Evolutionary conservation across 192 early-diverging fungal genomes (phyloP).

Genomic region (Umbelopsis vinacea): DNA sequence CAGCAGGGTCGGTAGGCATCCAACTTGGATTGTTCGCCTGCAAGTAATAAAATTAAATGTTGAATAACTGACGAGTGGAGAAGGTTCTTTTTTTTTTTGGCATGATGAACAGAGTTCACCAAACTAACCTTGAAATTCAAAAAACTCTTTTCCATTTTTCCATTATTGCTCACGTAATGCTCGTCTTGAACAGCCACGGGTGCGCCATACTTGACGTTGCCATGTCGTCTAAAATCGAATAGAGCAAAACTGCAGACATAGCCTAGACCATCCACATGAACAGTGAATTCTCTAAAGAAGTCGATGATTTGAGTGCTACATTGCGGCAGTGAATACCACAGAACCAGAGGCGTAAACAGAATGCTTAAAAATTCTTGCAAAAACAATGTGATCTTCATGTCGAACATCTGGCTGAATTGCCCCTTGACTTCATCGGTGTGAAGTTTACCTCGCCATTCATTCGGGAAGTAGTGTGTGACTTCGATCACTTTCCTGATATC

Average conservation of each 20-base stretch:
- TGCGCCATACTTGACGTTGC: conserved; percentile 87
- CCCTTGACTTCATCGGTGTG: conserved; percentile 84
- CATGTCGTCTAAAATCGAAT: conserved; percentile 92
- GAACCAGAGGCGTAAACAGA: conserved; percentile 80
- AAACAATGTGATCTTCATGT: conserved; percentile 79
- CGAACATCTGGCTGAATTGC: conserved; percentile 81
- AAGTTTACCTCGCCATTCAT: conserved; percentile 78
- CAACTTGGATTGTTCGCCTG: conserved; percentile 91
- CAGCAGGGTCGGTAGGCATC: conserved; percentile 82
- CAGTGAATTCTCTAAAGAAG: conserved; percentile 95
- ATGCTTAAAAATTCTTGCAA: conserved; percentile 82
- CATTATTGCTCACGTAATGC: conserved; percentile 76
- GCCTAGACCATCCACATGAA: conserved; percentile 88
- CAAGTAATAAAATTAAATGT: too few relatives aligned
- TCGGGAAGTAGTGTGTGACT: conserved; percentile 90
- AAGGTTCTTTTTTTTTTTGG: too few relatives aligned
- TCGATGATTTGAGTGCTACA: conserved; percentile 83
- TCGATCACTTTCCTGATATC: conserved; percentile 79
- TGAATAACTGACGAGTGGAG: too few relatives aligned
- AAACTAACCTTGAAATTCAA: conserved; percentile 86
- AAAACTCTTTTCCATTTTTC: conserved; percentile 99
- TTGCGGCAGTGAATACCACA: conserved; percentile 76
- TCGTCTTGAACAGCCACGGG: conserved; percentile 59
- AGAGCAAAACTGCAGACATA: conserved; percentile 97
- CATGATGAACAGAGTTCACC: not conserved